Percentiles rank a stretch among this genome's conserved stretches.
These are phyloP conservation scores for Cryptosporidium bovis DNA, from an alignment of 169 alveolate genomes.

Conservation along the genomic window DNA sequence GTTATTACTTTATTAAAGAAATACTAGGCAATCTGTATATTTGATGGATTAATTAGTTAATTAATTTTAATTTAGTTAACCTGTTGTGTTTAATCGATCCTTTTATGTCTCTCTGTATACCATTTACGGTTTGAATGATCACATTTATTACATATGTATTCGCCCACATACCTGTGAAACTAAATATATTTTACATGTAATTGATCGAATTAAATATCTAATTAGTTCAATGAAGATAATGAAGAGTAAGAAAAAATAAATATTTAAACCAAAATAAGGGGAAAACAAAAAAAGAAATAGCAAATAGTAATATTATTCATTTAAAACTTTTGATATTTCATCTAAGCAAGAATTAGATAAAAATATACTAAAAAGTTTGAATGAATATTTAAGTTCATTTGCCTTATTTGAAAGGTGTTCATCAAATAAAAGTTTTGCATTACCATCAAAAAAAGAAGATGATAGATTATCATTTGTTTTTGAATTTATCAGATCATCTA, in stretches of 20 bases:
- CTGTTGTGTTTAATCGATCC: no score
- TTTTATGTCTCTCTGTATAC: no score
- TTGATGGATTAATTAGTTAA: background rate
- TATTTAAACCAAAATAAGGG: no score
- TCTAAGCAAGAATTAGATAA: constrained; percentile 20
- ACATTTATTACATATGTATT: no score
- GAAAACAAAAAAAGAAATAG: no score
- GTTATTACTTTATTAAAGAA: constrained; percentile 7
- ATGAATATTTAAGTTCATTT: constrained; percentile 55
- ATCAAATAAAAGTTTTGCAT: constrained; percentile 56
- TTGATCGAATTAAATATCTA: background rate
- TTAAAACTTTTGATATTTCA: constrained; percentile 16
- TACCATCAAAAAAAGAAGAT: constrained; percentile 13
- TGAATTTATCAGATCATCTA: constrained; percentile 30
- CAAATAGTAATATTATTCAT: background rate
- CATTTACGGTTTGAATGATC: no score
- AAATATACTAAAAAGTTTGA: constrained; percentile 15
- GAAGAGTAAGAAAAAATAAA: background rate
- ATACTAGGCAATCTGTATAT: background rate
- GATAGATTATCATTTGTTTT: background rate
- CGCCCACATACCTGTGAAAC: no score
- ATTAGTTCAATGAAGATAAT: background rate
- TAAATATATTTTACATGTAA: background rate
- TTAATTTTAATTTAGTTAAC: background rate
- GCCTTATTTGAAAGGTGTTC: constrained; percentile 32